phyloP scores from a whole-genome alignment of 441 rosid species.

The Gossypium aridum region DNA sequence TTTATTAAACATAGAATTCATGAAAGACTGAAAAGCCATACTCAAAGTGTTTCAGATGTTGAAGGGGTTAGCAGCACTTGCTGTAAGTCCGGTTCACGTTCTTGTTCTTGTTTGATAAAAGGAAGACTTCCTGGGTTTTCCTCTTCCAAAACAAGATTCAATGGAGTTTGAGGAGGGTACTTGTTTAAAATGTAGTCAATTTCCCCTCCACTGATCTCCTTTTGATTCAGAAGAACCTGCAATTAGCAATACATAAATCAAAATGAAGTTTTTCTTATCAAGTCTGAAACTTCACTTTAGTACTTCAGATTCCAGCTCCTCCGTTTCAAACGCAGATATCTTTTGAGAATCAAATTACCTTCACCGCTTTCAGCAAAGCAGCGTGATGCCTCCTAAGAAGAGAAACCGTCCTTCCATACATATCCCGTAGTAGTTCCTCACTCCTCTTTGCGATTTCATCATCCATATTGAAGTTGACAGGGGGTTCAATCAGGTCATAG shows the following conservation, averaged over 20 bases:
- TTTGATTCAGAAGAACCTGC: slow-evolving; percentile 73
- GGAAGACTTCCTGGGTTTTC: slow-evolving; percentile 70
- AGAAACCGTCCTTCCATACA: slow-evolving; percentile 59
- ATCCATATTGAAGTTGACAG: slow-evolving; percentile 78
- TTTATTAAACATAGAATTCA: not conserved
- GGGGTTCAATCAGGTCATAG: slow-evolving; percentile 65
- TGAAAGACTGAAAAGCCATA: not conserved
- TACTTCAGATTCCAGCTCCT: not conserved
- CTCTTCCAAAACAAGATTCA: slow-evolving; percentile 58
- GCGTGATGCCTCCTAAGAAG: slow-evolving; percentile 70
- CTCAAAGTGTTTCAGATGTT: slow-evolving; percentile 16
- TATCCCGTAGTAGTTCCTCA: slow-evolving; percentile 51
- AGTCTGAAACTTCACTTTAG: not conserved
- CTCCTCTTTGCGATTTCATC: slow-evolving; percentile 74
- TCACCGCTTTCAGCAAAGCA: slow-evolving; percentile 75
- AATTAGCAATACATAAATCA: not conserved
- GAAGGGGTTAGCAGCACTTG: slow-evolving; percentile 32
- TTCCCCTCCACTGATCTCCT: slow-evolving; percentile 77
- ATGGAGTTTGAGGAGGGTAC: slow-evolving; percentile 70
- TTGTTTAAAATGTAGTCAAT: slow-evolving; percentile 62
- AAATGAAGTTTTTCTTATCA: not conserved
- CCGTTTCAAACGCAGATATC: not conserved
- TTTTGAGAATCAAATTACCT: slow-evolving; percentile 35
- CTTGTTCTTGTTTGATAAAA: slow-evolving; percentile 20
- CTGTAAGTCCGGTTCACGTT: slow-evolving; percentile 24